Evolutionary conservation across 345 rosid species (phyloP), one percentile per base, ranked within the genome.

Genomic region (Schrenkiella parvula): DNA sequence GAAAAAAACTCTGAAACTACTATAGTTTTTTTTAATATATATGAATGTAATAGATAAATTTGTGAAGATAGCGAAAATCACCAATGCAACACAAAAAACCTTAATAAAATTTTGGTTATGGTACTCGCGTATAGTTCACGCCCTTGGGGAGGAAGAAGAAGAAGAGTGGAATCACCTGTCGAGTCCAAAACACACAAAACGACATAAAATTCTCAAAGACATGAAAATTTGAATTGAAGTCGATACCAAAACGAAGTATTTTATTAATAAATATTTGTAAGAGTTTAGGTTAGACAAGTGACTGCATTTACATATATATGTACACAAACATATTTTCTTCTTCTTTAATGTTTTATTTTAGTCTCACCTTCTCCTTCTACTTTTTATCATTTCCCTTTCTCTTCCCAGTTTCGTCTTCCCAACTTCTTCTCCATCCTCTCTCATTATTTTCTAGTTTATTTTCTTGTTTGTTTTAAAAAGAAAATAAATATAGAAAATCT

Each of bases 251-350:
- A 70, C 50, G 38, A 70, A 61, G 12, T 74, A 69, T 32, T 32
- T 54, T 23, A 55, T 46, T 12, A 54, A 55, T 47, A 63, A 18
- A 29, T 29, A 31, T 23, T 47, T 71, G 68, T 65, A 58, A 71
- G 72, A 71, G 80, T 71, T 77, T 77, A 77, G 80, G 80, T 77
- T 77, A 70, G 72, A 71, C 67, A 64, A 70, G 72, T 71, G 80
- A 77, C 72, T 64, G 72, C 76, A 77, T 64, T 31, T 71, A 71
- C 18, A 70, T 75, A 75, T 70, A 38, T 56, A 64, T 64, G 63
- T 57, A 76, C 66, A 48, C 39, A 70, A 32, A 63, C 23, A 51
- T 26, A 28, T 32, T 43, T 53, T 37, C 70, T 63, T 77, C 80
- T 77, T 71, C 76, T 65, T 77, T 76, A 76, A 69, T 76, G 75